Evolutionary conservation across 1,284 basidiomycete species (phyloP), one percentile per base, ranked within the genome.

Genomic region (Sporisorium exsertum): DNA sequence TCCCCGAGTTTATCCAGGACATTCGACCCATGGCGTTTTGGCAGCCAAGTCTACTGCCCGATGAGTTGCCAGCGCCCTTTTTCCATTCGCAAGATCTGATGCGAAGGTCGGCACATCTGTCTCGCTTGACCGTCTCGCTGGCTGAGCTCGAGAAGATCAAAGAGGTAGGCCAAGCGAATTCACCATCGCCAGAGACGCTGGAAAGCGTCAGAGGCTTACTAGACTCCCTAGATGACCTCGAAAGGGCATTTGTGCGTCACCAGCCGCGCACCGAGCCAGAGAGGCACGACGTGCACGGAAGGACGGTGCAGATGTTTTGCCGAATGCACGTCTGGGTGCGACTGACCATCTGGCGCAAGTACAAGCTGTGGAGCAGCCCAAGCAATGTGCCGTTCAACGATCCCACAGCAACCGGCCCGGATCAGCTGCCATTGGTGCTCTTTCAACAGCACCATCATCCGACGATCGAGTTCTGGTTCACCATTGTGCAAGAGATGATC

Each of bases 11-110:
- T 51, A 64, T 73, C 46, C 66, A 61, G 10, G 43, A 58, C 37
- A 51, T 77, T 22, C 75, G 71, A 26, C 75, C 75, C 9, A 70
- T 72, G 66, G 75, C 75, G 1, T 77, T 73, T 46, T 77, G 75
- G 75, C 68, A 77, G 49, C 75, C 75, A 0, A 73, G 70, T 47
- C 26, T 70, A 37, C 64, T 77, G 9, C 75, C 75, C 1, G 37
- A 52, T 5, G 58, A 70, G 2, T 46, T 77, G 24, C 75, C 75
- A 18, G 60, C 70, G 27, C 60, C 64, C 10, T 77, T 77, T 33
- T 77, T 77, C 65, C 70, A 77, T 22, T 72, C 75, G 35, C 75
- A 73, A 40, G 70, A 77, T 35, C 66, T 77, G 10, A 70, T 77
- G 75, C 63, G 70, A 4, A 60, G 67, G 2, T 73, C 66, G 2